A percentile compares a stretch with the other conserved stretches of the same genome.
These are phyloP conservation scores for Nymphaea thermarum DNA, from an alignment of 164 flowering plant genomes.

Conservation along the genomic window DNA sequence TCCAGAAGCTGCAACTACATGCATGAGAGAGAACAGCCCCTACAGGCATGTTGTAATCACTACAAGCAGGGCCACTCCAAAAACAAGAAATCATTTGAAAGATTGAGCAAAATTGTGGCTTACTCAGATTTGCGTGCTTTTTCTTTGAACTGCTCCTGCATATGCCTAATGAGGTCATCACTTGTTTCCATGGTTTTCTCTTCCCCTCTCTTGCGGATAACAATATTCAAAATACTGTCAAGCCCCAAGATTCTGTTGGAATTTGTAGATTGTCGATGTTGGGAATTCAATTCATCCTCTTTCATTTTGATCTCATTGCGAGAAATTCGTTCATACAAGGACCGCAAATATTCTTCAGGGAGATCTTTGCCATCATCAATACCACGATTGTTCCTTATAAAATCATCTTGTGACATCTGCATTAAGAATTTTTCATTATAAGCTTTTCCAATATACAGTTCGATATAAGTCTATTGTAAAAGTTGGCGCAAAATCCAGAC, in stretches of 20 bases:
- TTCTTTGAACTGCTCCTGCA: conserved; percentile 98
- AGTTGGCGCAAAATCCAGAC: conserved; percentile 24
- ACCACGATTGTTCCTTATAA: conserved; percentile 94
- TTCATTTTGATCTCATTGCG: conserved; percentile 96
- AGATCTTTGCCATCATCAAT: conserved; percentile 99
- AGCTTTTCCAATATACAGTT: neutral
- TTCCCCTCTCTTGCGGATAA: conserved; percentile 78
- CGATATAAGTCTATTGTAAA: neutral
- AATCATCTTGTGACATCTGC: conserved; percentile 99
- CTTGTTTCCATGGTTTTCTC: conserved; percentile 75
- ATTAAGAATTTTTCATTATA: conserved; percentile 2
- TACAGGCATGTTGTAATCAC: too few relatives aligned
- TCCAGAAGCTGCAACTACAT: neutral
- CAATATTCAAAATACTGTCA: conserved; percentile 88
- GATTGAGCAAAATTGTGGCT: conserved; percentile 16
- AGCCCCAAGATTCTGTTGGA: conserved; percentile 74
- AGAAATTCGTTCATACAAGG: conserved; percentile 81
- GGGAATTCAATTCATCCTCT: conserved; percentile 64
- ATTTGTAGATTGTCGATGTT: conserved; percentile 71
- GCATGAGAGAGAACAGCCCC: neutral
- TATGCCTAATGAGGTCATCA: conserved; percentile 87
- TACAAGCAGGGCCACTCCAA: neutral
- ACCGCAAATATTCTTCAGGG: conserved; percentile 86
- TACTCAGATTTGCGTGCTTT: conserved; percentile 99
- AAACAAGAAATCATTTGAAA: neutral